Evolutionary conservation across 108 stramenopile species (phyloP), one percentile per base, ranked within the genome.

Genomic region (Nitzschia palea): DNA sequence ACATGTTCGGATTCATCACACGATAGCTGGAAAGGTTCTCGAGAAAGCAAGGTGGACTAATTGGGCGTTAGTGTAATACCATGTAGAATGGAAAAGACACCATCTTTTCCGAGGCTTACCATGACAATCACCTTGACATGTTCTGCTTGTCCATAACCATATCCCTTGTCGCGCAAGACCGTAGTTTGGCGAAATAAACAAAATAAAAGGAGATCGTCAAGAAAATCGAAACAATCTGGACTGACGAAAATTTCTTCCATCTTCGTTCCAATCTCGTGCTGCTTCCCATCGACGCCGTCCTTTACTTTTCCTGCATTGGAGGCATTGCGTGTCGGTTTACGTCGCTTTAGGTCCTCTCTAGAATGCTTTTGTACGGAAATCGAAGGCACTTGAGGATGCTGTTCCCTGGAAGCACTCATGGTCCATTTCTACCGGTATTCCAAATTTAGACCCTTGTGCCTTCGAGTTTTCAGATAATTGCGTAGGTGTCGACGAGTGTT

Each of bases 111-210:
- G 37, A 40, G 37, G 32, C 62, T 2, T 63, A 63, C 62, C 28
- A 15, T 14, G 1, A 63, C 52, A 40, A 34, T 54, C n/a, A 66
- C 65, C 28, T 54, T 26, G 31, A 54, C 42, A 20, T 40, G 36
- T 42, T 54, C 52, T 35, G 15, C 28, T 20, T 23, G 25, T 54
- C 52, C 65, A 22, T 66, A 53, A 3, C 36, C 15, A 42, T 53
- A 54, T 35, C 37, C 53, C 29, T 66, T 53, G 25, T 66, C 42
- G 12, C 34, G 23, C 4, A 44, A n/a, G 35, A 66, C 37, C 12
- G 52, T 8, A 17, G 53, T 40, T 20, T 54, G 25, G 4, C 65
- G 51, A 53, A 54, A 66, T 31, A 40, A 40, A 66, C 52, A 40
- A 18, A 54, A 54, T 1, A 66, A 27, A 1, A 66, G 36, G 15